phyloP scores from a whole-genome alignment of 495 filamentous ascomycete species.

The Trichocladium uniseriatum region DNA sequence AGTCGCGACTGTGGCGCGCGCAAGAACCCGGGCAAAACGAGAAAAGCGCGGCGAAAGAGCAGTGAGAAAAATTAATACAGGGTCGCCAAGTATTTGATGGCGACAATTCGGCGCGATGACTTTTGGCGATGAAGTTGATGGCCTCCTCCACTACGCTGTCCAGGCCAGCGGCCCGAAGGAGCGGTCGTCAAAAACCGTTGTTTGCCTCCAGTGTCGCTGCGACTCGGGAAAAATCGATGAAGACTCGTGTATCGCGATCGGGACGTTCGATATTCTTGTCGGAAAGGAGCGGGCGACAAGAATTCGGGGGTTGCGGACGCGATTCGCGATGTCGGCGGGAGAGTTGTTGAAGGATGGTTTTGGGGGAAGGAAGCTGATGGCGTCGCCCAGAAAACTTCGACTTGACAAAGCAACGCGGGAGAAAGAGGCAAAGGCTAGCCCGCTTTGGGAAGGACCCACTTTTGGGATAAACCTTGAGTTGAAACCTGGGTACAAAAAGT shows the following conservation, averaged over 20 bases:
- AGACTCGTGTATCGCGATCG: conserved; percentile 20
- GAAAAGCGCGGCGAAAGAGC: conserved; percentile 2
- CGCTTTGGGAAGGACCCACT: conserved; percentile 12
- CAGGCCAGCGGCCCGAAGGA: conserved; percentile 31
- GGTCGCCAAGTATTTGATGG: conserved; percentile 16
- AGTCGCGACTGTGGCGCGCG: conserved; percentile 16
- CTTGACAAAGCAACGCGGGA: conserved; percentile 17
- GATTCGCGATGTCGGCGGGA: conserved; percentile 28
- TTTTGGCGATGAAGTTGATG: conserved; percentile 17
- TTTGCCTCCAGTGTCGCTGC: conserved; percentile 19
- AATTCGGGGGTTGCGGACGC: conserved; percentile 27
- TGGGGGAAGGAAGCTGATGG: conserved; percentile 21
- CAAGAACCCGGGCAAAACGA: conserved; percentile 4
- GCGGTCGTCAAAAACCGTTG: conserved; percentile 19
- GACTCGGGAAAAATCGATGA: conserved; percentile 10
- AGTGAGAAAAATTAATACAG: conserved; percentile 5
- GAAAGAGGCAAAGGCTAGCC: conserved; percentile 13
- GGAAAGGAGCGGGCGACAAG: conserved; percentile 17
- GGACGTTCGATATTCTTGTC: conserved; percentile 20
- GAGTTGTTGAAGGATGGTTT: conserved; percentile 24
- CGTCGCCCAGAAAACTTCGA: conserved; percentile 26
- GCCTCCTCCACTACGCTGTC: conserved; percentile 28
- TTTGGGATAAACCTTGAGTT: background rate
- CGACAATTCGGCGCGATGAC: conserved; percentile 8
- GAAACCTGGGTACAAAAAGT: background rate